phyloP scores from a whole-genome alignment of 176 grass and related monocot genomes.

The Cenchrus purpureus region DNA sequence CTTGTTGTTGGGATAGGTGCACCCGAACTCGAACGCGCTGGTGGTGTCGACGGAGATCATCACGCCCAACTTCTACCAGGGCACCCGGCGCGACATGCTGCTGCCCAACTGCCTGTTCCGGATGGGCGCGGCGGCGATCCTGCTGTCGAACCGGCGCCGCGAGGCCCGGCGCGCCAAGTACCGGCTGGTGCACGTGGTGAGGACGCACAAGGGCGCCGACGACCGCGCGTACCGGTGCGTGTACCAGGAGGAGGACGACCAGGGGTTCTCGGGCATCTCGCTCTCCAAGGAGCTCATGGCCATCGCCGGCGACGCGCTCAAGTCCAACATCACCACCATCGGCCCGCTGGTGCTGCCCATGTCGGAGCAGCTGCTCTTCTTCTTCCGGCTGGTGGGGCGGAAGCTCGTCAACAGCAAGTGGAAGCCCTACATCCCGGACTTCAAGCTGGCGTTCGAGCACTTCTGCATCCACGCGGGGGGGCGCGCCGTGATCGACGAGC shows the following conservation, averaged over 20 bases:
- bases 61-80: slow-evolving; percentile 90
- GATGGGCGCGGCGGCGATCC: slow-evolving; percentile 90
- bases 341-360: slow-evolving; percentile 87
- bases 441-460: slow-evolving; percentile 91
- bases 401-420: slow-evolving; percentile 68
- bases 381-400: slow-evolving; percentile 78
- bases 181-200: slow-evolving; percentile 80
- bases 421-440: slow-evolving; percentile 94
- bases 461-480: slow-evolving; percentile 94
- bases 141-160: slow-evolving; percentile 76
- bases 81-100: slow-evolving; percentile 70
- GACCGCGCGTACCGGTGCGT: slow-evolving; percentile 85
- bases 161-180: slow-evolving; percentile 80
- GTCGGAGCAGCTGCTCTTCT: slow-evolving; percentile 95
- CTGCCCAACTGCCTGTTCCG: slow-evolving; percentile 91
- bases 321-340: slow-evolving; percentile 95
- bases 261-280: slow-evolving; percentile 86
- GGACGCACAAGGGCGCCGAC: slow-evolving; percentile 86
- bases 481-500: slow-evolving; percentile 87
- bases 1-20: slow-evolving; percentile 41
- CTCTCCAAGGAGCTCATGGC: slow-evolving; percentile 94
- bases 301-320: slow-evolving; percentile 89
- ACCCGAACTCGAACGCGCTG: slow-evolving; percentile 76
- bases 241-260: slow-evolving; percentile 81
- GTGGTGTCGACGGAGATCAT: slow-evolving; percentile 95